Evolutionary conservation across 2,329 filamentous ascomycete species (phyloP).

Genomic region (Fusarium sp.): DNA sequence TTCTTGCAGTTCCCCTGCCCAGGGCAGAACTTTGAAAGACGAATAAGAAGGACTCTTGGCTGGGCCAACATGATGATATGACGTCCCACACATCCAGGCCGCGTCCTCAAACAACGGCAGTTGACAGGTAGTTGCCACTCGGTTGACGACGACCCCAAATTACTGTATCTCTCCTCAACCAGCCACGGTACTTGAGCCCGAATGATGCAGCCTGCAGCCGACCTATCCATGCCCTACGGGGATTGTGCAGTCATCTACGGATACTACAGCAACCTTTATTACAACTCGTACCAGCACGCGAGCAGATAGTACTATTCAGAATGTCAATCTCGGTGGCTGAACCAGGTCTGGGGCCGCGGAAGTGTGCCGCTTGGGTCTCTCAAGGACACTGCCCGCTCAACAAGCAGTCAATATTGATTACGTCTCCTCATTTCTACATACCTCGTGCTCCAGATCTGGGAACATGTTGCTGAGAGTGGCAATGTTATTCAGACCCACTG

Average conservation of each 20-base stretch:
- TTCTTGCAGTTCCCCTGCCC: background rate
- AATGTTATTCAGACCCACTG: conserved; percentile 5
- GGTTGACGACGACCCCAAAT: conserved; percentile 1
- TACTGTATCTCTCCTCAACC: background rate
- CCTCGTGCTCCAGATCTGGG: conserved; percentile 2
- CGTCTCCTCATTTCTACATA: conserved; percentile 5
- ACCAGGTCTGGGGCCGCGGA: conserved; percentile 6
- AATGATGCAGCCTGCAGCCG: conserved; percentile 1
- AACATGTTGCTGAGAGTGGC: background rate
- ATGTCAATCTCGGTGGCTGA: background rate
- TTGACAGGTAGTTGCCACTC: background rate
- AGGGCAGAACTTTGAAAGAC: background rate
- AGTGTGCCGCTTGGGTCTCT: conserved; percentile 6
- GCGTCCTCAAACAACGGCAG: background rate
- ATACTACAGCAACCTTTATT: background rate
- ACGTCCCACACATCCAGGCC: background rate
- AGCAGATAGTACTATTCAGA: background rate
- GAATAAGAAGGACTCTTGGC: background rate
- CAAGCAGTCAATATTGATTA: conserved; percentile 1
- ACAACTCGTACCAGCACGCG: background rate
- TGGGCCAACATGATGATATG: background rate
- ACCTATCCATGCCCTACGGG: background rate
- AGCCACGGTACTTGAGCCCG: background rate
- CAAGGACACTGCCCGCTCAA: background rate
- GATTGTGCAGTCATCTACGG: background rate